phyloP scores from a whole-genome alignment of 2,329 filamentous ascomycete species.

The Lachnellula cervina region DNA sequence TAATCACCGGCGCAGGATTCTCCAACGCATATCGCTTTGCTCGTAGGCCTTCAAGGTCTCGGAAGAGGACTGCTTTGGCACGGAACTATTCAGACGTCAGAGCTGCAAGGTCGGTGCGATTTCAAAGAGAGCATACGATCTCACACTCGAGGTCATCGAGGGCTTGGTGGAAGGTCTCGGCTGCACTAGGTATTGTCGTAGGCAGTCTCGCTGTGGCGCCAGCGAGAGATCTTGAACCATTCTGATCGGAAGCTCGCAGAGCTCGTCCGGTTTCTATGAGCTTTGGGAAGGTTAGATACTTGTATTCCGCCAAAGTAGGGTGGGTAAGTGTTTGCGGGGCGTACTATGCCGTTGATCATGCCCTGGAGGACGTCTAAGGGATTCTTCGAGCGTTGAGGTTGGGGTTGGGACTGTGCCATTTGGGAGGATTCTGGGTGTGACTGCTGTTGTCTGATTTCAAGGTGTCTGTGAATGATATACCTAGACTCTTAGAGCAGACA shows the following conservation, averaged over 20 bases:
- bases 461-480: too few relatives aligned
- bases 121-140: slow-evolving; percentile 41
- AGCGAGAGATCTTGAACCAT: slow-evolving; percentile 38
- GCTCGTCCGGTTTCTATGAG: slow-evolving; percentile 56
- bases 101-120: not conserved
- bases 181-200: slow-evolving; percentile 23
- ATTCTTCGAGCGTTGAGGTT: slow-evolving; percentile 17
- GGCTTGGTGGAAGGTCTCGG: slow-evolving; percentile 41
- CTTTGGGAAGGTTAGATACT: slow-evolving; percentile 32
- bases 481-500: too few relatives aligned
- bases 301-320: not conserved
- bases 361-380: slow-evolving; percentile 41
- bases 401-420: slow-evolving; percentile 20
- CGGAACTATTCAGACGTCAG: slow-evolving; percentile 34
- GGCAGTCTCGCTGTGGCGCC: slow-evolving; percentile 22
- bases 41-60: slow-evolving; percentile 44
- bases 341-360: slow-evolving; percentile 52
- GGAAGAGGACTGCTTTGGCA: slow-evolving; percentile 51
- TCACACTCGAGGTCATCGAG: slow-evolving; percentile 54
- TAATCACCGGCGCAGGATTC: slow-evolving; percentile 21
- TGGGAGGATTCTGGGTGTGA: not conserved
- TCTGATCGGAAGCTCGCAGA: slow-evolving; percentile 44
- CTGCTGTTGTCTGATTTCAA: too few relatives aligned
- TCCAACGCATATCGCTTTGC: slow-evolving; percentile 27
- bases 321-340: slow-evolving; percentile 21